These are phyloP conservation scores for Cytospora chrysosperma DNA, from an alignment of 2,329 filamentous ascomycete genomes.

Conservation along the genomic window DNA sequence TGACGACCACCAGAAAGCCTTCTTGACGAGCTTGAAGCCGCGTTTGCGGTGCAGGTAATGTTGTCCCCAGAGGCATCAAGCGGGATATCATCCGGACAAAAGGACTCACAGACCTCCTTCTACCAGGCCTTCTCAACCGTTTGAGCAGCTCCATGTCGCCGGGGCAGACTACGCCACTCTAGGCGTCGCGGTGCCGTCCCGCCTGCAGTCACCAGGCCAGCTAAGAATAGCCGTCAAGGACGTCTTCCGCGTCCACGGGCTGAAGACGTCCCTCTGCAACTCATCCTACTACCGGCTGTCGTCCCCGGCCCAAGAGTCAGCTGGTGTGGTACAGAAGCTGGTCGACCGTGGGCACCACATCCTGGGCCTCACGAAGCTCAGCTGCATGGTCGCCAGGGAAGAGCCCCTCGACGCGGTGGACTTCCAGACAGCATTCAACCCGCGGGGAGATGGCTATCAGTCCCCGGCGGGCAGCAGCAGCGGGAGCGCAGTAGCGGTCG, in stretches of 20 bases:
- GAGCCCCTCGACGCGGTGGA: conserved; percentile 29
- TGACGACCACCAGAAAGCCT: conserved; percentile 5
- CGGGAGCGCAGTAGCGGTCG: conserved; percentile 32
- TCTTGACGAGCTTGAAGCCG: background rate
- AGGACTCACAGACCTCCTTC: background rate
- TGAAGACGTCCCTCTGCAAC: conserved; percentile 57
- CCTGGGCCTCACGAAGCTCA: conserved; percentile 54
- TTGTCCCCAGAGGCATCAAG: background rate
- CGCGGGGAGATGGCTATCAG: conserved; percentile 49
- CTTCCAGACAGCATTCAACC: conserved; percentile 42
- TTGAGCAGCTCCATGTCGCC: background rate
- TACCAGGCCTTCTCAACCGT: background rate
- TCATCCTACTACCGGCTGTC: conserved; percentile 57
- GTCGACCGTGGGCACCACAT: conserved; percentile 58
- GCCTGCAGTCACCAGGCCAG: conserved; percentile 35
- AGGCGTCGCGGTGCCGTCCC: conserved; percentile 39
- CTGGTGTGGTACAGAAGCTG: conserved; percentile 51
- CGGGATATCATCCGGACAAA: background rate
- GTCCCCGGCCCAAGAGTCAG: conserved; percentile 43
- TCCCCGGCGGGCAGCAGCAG: conserved; percentile 42
- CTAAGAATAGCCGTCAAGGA: conserved; percentile 39
- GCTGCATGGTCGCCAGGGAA: conserved; percentile 38
- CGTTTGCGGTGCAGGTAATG: background rate
- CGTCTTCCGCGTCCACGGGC: conserved; percentile 40
- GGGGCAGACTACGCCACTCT: background rate